Evolutionary conservation across 768 basidiomycete species (phyloP).

Genomic region (Mrakia frigida): DNA sequence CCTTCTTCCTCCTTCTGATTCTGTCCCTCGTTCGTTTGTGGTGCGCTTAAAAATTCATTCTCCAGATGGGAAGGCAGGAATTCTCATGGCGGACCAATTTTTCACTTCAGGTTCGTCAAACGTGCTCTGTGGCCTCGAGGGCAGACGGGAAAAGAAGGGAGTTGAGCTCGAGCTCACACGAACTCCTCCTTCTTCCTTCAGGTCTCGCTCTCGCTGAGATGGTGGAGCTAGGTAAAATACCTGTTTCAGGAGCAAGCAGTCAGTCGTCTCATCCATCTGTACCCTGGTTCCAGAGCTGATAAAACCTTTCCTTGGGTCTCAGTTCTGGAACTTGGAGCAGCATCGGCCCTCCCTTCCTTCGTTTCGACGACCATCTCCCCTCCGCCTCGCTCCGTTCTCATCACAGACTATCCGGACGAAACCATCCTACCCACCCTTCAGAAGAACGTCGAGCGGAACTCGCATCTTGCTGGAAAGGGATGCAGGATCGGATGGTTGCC

Average conservation of each 20-base stretch:
- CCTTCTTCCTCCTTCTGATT: background rate
- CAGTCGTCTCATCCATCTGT: background rate
- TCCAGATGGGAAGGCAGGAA: background rate
- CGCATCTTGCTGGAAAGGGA: background rate
- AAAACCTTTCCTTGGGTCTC: background rate
- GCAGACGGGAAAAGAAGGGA: background rate
- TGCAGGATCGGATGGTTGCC: constrained; percentile 17
- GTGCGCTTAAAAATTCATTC: background rate
- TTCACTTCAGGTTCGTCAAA: constrained; percentile 6
- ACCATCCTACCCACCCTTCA: background rate
- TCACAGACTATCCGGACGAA: constrained; percentile 17
- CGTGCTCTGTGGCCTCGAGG: background rate
- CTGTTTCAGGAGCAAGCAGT: background rate
- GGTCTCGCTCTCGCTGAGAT: constrained; percentile 24
- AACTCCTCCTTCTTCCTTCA: background rate
- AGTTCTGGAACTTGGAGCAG: constrained; percentile 17
- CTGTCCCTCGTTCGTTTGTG: background rate
- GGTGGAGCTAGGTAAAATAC: constrained; percentile 10
- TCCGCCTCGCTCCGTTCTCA: constrained; percentile 11
- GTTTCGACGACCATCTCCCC: background rate
- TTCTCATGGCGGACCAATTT: constrained; percentile 20
- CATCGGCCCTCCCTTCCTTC: constrained; percentile 11
- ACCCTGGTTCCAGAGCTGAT: background rate
- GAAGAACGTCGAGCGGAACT: constrained; percentile 10
- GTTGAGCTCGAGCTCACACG: background rate